Base-by-base conservation (phyloP, 257 asterid genomes). In the Solanum raphanifolium region DNA sequence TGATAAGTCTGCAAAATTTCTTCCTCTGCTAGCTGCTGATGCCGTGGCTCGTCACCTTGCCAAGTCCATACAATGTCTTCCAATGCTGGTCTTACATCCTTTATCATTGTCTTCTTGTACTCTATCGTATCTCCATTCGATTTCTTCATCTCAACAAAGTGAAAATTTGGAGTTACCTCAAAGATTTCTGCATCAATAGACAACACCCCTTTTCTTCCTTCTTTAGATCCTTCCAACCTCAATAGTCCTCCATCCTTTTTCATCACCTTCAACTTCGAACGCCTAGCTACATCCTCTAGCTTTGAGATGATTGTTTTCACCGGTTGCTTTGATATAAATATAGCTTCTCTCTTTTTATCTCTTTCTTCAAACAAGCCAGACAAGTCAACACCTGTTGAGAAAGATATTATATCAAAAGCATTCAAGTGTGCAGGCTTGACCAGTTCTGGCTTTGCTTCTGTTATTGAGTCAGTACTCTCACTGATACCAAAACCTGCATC, bases 321-420 rank as follows among this genome's bases (percentile, higher is more conserved):
- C 0, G 95, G 89, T 65, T 93, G 92, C 87, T 89, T 89, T 3
- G 99, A 94, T 10, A 94, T 92, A 78, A 96, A 96, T 84, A 92
- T 89, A 25, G 43, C 34, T 73, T 93, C 97, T 55, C 90, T 92
- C 92, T 91, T 94, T 46, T 48, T 41, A 7, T 91, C 93, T 34
- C 73, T 83, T 27, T 91, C 94, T 90, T 90, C 95, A 39, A 94
- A 95, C 90, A 95, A 87, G 34, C 95, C 95, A 6, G 99, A 95
- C 84, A 96, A 86, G 88, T 96, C 95, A 39, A 96, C 94, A 43
- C 98, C 99, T 9, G 93, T 90, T 20, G 99, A 95, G 7, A 93
- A 94, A 27, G 97, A 93, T 86, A 96, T 95, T 81, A 96, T 93
- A 32, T 96, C 97, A 83, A 96, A 96, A 15, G 99, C 99, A 87